These are phyloP conservation scores for Clavispora carvajalis DNA, from an alignment of 805 yeast genomes.

Conservation along the genomic window DNA sequence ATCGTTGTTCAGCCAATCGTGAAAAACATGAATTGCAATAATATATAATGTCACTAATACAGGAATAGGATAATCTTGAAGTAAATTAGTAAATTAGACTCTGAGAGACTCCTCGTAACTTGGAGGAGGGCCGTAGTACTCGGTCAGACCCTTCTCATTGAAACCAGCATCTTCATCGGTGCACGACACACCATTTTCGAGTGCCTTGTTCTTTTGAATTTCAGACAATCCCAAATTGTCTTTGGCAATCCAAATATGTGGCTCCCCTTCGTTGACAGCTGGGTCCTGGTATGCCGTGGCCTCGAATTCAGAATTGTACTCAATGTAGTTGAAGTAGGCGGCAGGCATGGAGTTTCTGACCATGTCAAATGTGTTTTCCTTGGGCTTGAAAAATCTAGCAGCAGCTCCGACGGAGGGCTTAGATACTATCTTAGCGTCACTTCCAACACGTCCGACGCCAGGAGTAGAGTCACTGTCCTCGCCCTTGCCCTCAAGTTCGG, in stretches of 20 bases:
- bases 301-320: conserved; percentile 37
- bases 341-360: conserved; percentile 43
- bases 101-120: conserved; percentile 50
- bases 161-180: conserved; percentile 53
- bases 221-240: conserved; percentile 66
- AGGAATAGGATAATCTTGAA: background rate
- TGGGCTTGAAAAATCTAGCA: conserved; percentile 39
- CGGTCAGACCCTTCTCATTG: conserved; percentile 52
- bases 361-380: conserved; percentile 40
- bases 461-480: conserved; percentile 12
- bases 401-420: conserved; percentile 6
- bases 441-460: background rate
- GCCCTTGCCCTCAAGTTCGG: conserved; percentile 5
- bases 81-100: conserved; percentile 15
- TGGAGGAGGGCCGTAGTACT: conserved; percentile 65
- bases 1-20: no score
- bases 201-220: conserved; percentile 51
- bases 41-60: conserved; percentile 1
- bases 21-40: background rate
- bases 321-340: conserved; percentile 34
- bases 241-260: conserved; percentile 65
- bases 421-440: background rate
- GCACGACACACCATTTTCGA: conserved; percentile 50
- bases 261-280: conserved; percentile 48
- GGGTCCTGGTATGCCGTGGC: conserved; percentile 51